Evolutionary conservation across 352 stramenopile species (phyloP), one percentile per base, ranked within the genome.

Genomic region (Hyaloperonospora arabidopsidis): DNA sequence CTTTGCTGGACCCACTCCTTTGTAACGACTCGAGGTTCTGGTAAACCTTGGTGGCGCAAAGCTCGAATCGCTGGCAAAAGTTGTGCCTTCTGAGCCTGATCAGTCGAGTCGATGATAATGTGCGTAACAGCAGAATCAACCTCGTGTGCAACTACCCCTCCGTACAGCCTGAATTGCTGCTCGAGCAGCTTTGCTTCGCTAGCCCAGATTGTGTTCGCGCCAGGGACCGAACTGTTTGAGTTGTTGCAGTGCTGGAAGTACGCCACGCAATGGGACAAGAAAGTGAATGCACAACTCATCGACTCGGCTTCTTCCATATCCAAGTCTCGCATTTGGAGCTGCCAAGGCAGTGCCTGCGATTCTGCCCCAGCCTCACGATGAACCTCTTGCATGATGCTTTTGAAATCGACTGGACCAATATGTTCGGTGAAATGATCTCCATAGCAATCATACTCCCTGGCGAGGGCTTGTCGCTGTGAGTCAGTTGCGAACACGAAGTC

Each of bases 401-500:
- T 61, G 12, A 93, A 54, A 15, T 93, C 74, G 1, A 72, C 64
- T 2, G 67, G 56, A 23, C 39, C 70, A 14, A 81, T 52, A 32
- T 73, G 54, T 8, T 88, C 75, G 8, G 79, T 90, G 47, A 76
- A 90, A 57, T 89, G 75, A 45, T 93, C 84, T 18, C 80, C 80
- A 32, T 74, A 91, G 8, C 47, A 45, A 44, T 91, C 80, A 54
- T 86, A 91, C 49, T 87, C 73, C 32, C 87, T 84, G 4, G 74
- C 74, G 0, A 93, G 59, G 25, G 74, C 28, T 22, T 59, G 54
- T 49, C 68, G 66, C 29, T 74, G 89, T n/a, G 44, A 38, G 8
- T 74, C 71, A 3, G 74, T 90, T n/a, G 81, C 66, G 34, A 86
- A 90, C 17, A 93, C 65, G 44, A 87, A 87, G 60, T 88, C 81